A percentile compares a stretch with the other conserved stretches of the same genome.
phyloP scores from a whole-genome alignment of 768 basidiomycete genomes.

The Suillus occidentalis region DNA sequence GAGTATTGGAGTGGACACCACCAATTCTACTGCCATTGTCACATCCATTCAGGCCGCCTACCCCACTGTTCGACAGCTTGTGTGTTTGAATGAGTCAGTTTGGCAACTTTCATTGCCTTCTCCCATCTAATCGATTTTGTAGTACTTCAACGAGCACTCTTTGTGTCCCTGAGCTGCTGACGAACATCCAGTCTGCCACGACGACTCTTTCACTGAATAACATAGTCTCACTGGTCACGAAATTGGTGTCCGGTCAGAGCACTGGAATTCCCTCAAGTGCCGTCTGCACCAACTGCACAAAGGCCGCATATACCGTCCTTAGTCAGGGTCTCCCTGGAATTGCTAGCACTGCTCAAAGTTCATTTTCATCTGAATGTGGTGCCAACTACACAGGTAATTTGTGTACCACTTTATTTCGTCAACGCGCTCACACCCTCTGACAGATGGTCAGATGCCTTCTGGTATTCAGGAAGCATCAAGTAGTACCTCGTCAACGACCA shows the following conservation, averaged over 20 bases:
- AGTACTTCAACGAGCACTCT: conserved; percentile 41
- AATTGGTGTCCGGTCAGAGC: conserved; percentile 9
- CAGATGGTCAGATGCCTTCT: conserved; percentile 34
- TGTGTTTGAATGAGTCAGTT: conserved; percentile 68
- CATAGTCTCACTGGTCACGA: conserved; percentile 15
- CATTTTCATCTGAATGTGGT: conserved; percentile 43
- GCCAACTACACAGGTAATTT: conserved; percentile 51
- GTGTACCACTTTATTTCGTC: neutral
- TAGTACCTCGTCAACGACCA: conserved; percentile 21
- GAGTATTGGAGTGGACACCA: conserved; percentile 22
- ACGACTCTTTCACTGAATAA: conserved; percentile 22
- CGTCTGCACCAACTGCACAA: conserved; percentile 53
- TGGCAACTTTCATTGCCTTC: neutral
- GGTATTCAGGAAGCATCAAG: conserved; percentile 22
- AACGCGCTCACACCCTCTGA: conserved; percentile 7
- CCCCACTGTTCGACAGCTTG: conserved; percentile 53
- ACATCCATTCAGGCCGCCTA: conserved; percentile 51
- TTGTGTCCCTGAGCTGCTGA: conserved; percentile 60
- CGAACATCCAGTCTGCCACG: conserved; percentile 44
- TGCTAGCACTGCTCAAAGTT: conserved; percentile 25
- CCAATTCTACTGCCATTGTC: conserved; percentile 26
- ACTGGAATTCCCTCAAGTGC: conserved; percentile 35
- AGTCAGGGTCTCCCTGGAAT: conserved; percentile 37
- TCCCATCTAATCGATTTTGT: conserved; percentile 6
- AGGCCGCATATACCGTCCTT: conserved; percentile 49